phyloP scores from a whole-genome alignment of 2,329 filamentous ascomycete species.

The Drechslerella coelobrocha region DNA sequence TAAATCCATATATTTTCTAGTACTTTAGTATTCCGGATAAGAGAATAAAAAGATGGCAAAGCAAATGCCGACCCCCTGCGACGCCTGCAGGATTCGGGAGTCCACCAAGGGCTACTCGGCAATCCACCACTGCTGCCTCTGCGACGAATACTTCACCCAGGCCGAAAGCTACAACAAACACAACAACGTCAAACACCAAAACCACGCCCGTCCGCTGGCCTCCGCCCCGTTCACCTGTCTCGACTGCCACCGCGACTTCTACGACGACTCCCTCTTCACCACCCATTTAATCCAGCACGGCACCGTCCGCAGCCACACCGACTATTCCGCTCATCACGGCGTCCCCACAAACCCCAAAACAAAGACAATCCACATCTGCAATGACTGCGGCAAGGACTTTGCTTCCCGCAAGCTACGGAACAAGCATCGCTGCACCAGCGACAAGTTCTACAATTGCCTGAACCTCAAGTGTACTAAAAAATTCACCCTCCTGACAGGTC shows the following conservation, averaged over 20 bases:
- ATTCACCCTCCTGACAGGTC: background rate
- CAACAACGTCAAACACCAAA: background rate
- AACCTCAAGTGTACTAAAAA: slow-evolving; percentile 4
- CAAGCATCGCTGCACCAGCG: background rate
- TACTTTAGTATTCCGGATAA: no score
- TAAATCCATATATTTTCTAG: no score
- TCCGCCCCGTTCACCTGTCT: slow-evolving; percentile 13
- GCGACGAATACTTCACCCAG: slow-evolving; percentile 1
- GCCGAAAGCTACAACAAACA: slow-evolving; percentile 3
- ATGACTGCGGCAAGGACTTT: slow-evolving; percentile 18
- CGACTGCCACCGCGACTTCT: slow-evolving; percentile 21
- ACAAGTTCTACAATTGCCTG: slow-evolving; percentile 5
- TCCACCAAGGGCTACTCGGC: background rate
- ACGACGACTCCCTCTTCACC: slow-evolving; percentile 16
- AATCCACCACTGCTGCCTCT: slow-evolving; percentile 16
- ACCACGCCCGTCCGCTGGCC: background rate
- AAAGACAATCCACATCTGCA: slow-evolving; percentile 17
- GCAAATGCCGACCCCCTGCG: background rate
- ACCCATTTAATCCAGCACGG: slow-evolving; percentile 11
- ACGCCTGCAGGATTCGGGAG: background rate
- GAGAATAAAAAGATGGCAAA: no score
- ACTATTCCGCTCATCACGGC: slow-evolving; percentile 1
- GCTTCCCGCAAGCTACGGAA: background rate
- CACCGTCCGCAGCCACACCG: background rate
- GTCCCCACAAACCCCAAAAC: background rate